Base-by-base conservation (phyloP, 768 basidiomycete species). In the Serpula lacrymans region DNA sequence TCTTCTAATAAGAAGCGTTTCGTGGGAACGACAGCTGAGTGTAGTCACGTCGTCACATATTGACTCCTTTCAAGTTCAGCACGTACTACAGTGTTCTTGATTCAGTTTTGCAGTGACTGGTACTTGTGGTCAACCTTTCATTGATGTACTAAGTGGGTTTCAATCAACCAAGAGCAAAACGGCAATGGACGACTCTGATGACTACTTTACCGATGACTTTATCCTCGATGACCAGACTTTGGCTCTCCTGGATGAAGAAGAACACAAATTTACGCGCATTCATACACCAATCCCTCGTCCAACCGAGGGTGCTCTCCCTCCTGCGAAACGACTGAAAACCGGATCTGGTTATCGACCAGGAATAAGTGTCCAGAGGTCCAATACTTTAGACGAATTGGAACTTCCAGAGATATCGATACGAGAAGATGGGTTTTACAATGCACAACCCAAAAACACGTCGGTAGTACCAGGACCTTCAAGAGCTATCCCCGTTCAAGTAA, bases 111-210 rank as follows among this genome's bases (percentile, higher is more conserved):
- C n/a, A n/a, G n/a, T n/a, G n/a, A n/a, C n/a, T n/a, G n/a, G n/a
- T n/a, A n/a, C n/a, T n/a, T n/a, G n/a, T n/a, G n/a, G n/a, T n/a
- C n/a, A n/a, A n/a, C n/a, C n/a, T n/a, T n/a, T n/a, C n/a, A n/a
- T n/a, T n/a, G n/a, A n/a, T n/a, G n/a, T n/a, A n/a, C n/a, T n/a
- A n/a, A n/a, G n/a, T n/a, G n/a, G n/a, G n/a, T n/a, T n/a, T n/a
- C n/a, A n/a, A n/a, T n/a, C n/a, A n/a, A n/a, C n/a, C n/a, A n/a
- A n/a, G n/a, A n/a, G n/a, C n/a, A n/a, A n/a, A n/a, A n/a, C n/a
- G n/a, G n/a, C n/a, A n/a, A 84, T 84, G 80, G 64, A 74, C 50
- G 75, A 75, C 62, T 78, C 74, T 22, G 86, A 86, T 60, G 74
- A 81, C 54, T 80, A 80, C 55, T 70, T 73, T 57, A 67, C 70